Conservation (phyloP, 352 stramenopile species). For the Globisporangium yorkense region DNA sequence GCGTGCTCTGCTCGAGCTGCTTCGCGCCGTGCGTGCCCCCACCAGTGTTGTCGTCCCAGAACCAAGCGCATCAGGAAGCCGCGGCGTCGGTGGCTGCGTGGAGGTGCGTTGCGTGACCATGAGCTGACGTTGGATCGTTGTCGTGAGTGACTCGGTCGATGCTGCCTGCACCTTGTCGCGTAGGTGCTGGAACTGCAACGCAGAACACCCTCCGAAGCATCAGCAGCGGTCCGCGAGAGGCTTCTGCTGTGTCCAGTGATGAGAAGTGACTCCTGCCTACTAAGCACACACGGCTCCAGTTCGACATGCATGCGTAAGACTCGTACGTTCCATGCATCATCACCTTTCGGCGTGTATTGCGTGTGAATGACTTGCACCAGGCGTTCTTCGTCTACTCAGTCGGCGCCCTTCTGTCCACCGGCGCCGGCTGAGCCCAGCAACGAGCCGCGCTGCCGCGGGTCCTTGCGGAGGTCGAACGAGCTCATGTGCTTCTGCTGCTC, state of each 20-base stretch:
- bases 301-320: no score
- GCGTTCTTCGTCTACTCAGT: background rate
- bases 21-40: constrained; percentile 3
- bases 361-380: background rate
- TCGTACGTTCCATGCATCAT: no score
- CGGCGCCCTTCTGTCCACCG: constrained; percentile 4
- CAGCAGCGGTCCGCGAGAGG: background rate
- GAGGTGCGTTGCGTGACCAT: background rate
- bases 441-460: constrained; percentile 41
- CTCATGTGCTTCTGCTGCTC: constrained; percentile 77
- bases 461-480: constrained; percentile 69
- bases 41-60: background rate
- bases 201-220: constrained; percentile 5
- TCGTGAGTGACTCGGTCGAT: background rate
- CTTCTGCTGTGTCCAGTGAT: constrained; percentile 3
- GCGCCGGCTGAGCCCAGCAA: constrained; percentile 19
- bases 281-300: background rate
- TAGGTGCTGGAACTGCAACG: constrained; percentile 8
- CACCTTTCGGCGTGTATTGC: background rate
- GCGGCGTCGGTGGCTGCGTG: background rate
- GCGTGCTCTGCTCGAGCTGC: constrained; percentile 5
- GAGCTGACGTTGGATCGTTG: background rate
- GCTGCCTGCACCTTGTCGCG: background rate
- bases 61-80: background rate
- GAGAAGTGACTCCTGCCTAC: background rate